These are phyloP conservation scores for Candida argentea DNA, from an alignment of 805 yeast genomes.

Conservation along the genomic window DNA sequence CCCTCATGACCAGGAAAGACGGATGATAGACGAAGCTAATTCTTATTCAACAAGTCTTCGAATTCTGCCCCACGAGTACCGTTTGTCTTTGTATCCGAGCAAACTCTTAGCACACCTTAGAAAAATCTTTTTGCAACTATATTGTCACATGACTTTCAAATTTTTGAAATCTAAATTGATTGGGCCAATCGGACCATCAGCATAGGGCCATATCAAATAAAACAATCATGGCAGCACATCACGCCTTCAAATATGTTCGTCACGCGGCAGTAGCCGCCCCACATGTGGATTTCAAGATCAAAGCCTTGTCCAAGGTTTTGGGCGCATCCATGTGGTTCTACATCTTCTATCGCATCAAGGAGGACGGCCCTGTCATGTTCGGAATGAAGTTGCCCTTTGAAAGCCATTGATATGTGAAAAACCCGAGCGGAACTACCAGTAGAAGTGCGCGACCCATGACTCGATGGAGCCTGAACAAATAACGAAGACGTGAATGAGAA, in stretches of 20 bases:
- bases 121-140: no score
- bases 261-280: constrained; percentile 62
- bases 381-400: constrained; percentile 33
- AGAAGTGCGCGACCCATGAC: no score
- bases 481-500: no score
- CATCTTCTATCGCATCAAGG: constrained; percentile 70
- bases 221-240: constrained; percentile 32
- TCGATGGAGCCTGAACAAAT: no score
- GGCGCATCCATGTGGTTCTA: constrained; percentile 91
- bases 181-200: constrained; percentile 2
- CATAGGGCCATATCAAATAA: constrained; percentile 1
- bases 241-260: constrained; percentile 30
- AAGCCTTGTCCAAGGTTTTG: constrained; percentile 51
- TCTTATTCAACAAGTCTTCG: no score
- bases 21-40: no score
- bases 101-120: no score
- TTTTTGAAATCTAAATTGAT: no score
- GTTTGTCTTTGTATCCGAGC: no score
- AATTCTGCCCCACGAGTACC: no score
- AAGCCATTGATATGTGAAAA: constrained; percentile 15
- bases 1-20: no score
- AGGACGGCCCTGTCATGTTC: constrained; percentile 56
- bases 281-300: constrained; percentile 47
- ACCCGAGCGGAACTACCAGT: background rate
- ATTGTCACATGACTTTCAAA: no score